Evolutionary conservation across 2,329 filamentous ascomycete species (phyloP), one percentile per base, ranked within the genome.

Genomic region (Tolypocladium amazonense): DNA sequence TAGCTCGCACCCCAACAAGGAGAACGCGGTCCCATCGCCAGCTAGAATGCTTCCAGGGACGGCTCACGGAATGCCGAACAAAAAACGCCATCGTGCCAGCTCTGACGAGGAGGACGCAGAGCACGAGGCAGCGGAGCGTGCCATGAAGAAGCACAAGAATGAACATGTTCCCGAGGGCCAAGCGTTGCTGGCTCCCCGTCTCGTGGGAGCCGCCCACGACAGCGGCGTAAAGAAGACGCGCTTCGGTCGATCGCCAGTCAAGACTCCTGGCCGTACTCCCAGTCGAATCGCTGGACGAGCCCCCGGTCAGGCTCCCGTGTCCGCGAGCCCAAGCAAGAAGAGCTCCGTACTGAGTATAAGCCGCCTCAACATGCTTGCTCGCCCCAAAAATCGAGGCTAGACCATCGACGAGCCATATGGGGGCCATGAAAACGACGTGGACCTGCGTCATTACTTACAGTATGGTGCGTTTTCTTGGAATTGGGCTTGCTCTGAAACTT

Each of bases 41-140:
- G 65, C 65, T 30, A 71, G 72, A 53, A 41, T 76, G 69, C 67
- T 79, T 57, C 66, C 71, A n/a, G 77, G 78, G 45, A 78, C 84
- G 43, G 77, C 82, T 4, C 85, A 88, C 65, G 85, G 85, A 23
- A 81, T 88, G 73, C 71, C 76, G 9, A 87, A 84, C 74, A 88
- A 88, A 77, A 88, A 87, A 73, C 81, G 85, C 33, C 79, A 81
- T 65, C 79, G 85, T n/a, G 79, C 79, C 20, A 79, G 73, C 58
- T 79, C 78, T 56, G 82, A 84, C 50, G 81, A 83, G 59, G 83
- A 85, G 58, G 79, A 82, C 39, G 77, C 77, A 0, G 79, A 81
- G 57, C 70, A 76, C 54, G 76, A 80, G 62, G 78, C 74, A 3
- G 72, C 69, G 2, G 74, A 79, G 60, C 79, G 81, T 18, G 80